Conservation (phyloP, 2,329 filamentous ascomycete genomes). For the Diaporthe velutina region DNA sequence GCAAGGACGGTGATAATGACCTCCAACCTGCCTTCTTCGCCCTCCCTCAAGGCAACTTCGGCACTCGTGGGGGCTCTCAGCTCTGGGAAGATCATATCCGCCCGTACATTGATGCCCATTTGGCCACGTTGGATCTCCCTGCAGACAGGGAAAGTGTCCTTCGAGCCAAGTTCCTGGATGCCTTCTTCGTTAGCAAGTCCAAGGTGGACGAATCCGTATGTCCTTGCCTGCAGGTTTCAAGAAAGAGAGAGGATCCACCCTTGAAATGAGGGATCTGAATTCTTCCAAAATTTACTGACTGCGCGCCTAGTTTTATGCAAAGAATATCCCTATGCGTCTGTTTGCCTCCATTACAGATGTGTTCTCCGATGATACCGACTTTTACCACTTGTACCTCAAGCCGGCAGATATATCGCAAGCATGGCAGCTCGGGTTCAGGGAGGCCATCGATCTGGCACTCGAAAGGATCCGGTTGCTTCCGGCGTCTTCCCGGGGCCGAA, state of each 20-base stretch:
- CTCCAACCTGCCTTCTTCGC: neutral
- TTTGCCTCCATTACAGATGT: neutral
- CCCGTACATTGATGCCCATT: neutral
- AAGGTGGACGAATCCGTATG: neutral
- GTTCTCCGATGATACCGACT: neutral
- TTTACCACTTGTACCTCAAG: neutral
- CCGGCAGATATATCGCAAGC: neutral
- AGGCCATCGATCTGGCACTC: neutral
- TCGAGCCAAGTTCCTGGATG: neutral
- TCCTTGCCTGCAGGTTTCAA: neutral
- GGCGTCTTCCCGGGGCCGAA: neutral
- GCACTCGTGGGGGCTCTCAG: neutral
- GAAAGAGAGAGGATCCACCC: neutral
- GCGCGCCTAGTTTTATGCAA: neutral
- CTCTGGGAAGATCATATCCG: constrained; percentile 4
- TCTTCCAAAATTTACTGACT: neutral
- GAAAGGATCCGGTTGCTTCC: neutral
- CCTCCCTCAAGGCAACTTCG: neutral
- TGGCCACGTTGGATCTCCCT: neutral
- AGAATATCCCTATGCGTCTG: neutral
- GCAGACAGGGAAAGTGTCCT: neutral
- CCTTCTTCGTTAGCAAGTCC: neutral
- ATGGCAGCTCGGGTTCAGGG: neutral
- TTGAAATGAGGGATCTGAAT: neutral
- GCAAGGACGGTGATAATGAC: neutral